Conservation (phyloP, 768 basidiomycete species). For the Coprinellus micaceus region DNA sequence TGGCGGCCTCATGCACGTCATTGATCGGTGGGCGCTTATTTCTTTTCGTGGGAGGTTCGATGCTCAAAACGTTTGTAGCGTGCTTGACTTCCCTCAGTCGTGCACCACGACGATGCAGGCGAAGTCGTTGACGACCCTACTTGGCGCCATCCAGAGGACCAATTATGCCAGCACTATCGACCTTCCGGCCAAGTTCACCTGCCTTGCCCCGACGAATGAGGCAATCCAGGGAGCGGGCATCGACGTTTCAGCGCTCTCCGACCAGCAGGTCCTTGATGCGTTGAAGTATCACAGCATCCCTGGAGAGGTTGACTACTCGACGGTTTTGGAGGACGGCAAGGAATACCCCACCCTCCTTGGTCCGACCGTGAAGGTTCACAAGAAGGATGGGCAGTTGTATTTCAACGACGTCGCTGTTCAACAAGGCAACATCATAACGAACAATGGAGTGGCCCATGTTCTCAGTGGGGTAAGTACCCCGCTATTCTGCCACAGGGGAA, state of each 20-base stretch:
- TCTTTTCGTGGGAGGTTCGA: background rate
- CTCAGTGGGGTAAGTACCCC: constrained; percentile 2
- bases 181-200: constrained; percentile 7
- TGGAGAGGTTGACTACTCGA: constrained; percentile 8
- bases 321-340: constrained; percentile 5
- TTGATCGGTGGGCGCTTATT: constrained; percentile 1
- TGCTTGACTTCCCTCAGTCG: constrained; percentile 8
- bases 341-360: constrained; percentile 6
- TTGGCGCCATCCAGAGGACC: background rate
- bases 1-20: constrained; percentile 6
- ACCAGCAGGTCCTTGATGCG: background rate
- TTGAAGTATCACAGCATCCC: constrained; percentile 11
- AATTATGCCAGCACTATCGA: background rate
- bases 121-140: background rate
- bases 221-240: constrained; percentile 3
- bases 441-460: constrained; percentile 10
- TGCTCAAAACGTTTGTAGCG: background rate
- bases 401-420: constrained; percentile 7
- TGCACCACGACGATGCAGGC: constrained; percentile 1
- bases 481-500: too few relatives aligned
- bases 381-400: constrained; percentile 8
- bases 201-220: constrained; percentile 9
- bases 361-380: constrained; percentile 3
- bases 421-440: constrained; percentile 5
- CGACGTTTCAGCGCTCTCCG: background rate